Evolutionary conservation across 208 protist species (phyloP), one percentile per base, ranked within the genome.

Genomic region (Plasmodiophora brassicae): DNA sequence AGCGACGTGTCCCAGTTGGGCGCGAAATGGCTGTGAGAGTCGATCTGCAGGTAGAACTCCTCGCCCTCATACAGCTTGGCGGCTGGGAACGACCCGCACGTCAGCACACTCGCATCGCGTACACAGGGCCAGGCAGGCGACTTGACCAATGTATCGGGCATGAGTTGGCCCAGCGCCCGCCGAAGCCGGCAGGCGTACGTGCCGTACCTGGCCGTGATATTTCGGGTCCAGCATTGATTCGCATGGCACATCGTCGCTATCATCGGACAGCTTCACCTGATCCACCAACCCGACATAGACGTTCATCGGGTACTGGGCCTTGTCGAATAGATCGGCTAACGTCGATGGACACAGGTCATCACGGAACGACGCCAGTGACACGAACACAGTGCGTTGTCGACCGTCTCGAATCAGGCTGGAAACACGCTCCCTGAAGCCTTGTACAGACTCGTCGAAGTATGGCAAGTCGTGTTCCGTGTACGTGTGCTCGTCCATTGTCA

Each of bases 1-100:
- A 78, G 32, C 14, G 32, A 44, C 5, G n/a, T 32, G 41, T 78
- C 65, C 65, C 65, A 78, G 41, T 78, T n/a, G 32, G 32, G 32
- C n/a, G 10, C 41, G 65, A 78, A 78, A 32, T 78, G 65, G 65
- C 65, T 78, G n/a, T 78, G 65, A n/a, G 65, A 78, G n/a, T 78
- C 65, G n/a, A 78, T 78, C n/a, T 78, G 65, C 65, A 78, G 32
- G 65, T 78, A 78, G 41, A 44, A 78, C 65, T 78, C 14, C 65
- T 78, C 65, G 5, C 65, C 65, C n/a, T 78, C 65, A 38, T 38
- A 78, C n/a, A 78, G 65, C 41, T 78, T 78, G 10, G 65, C 32
- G 5, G 65, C 65, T n/a, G n/a, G n/a, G n/a, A n/a, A n/a, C n/a
- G n/a, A n/a, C n/a, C n/a, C n/a, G n/a, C n/a, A n/a, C n/a, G n/a